Evolutionary conservation across 2,329 filamentous ascomycete genomes (phyloP).

Genomic region (Leptographium wingfieldii): DNA sequence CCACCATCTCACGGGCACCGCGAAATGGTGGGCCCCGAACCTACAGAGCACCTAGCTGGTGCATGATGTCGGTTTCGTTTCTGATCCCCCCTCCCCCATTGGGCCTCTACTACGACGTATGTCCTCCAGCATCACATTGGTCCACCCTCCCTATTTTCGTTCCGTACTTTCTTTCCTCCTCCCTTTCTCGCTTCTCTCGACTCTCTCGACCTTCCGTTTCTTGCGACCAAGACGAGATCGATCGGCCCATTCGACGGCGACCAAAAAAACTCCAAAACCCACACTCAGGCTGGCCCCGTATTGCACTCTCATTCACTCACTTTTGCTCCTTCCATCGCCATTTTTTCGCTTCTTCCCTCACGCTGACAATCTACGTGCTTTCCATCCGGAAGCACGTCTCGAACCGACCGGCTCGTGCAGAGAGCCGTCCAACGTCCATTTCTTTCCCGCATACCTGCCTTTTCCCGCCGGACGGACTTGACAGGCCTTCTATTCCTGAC

Average conservation of each 20-base stretch:
- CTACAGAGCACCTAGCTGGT: neutral
- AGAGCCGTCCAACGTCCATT: neutral
- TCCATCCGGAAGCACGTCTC: neutral
- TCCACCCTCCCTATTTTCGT: neutral
- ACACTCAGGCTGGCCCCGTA: neutral
- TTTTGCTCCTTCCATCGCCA: neutral
- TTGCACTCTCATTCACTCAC: neutral
- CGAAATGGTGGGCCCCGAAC: neutral
- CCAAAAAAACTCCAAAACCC: neutral
- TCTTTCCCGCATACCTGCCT: neutral
- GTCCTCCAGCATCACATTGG: neutral
- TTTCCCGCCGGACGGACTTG: conserved; percentile 10
- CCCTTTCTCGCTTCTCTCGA: neutral
- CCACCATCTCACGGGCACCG: neutral
- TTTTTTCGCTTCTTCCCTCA: neutral
- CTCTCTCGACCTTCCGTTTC: neutral
- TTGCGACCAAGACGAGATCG: neutral
- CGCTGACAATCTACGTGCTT: neutral
- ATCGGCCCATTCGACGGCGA: neutral
- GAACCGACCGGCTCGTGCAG: neutral
- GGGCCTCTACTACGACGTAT: neutral
- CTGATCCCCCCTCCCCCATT: neutral
- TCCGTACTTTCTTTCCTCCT: neutral
- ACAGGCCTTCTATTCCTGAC: neutral
- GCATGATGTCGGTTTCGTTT: neutral